These are phyloP conservation scores for Crassisporium funariophilum DNA, from an alignment of 768 basidiomycete genomes.

Conservation along the genomic window DNA sequence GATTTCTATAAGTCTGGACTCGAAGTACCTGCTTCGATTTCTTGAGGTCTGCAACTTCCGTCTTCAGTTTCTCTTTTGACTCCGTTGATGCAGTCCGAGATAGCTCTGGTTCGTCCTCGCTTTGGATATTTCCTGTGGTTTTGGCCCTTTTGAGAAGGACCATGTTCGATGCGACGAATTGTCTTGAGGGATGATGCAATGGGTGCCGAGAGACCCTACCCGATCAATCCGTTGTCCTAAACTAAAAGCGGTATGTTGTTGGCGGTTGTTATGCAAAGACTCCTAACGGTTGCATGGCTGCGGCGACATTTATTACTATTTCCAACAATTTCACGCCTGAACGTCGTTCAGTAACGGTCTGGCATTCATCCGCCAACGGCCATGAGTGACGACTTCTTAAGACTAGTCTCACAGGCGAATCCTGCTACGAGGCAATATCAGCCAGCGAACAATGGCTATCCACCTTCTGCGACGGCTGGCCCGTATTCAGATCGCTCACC, in stretches of 20 bases:
- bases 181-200: too few relatives aligned
- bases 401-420: conserved; percentile 72
- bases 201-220: too few relatives aligned
- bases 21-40: conserved; percentile 14
- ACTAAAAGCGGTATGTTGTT: conserved; percentile 6
- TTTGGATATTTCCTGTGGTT: neutral
- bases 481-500: conserved; percentile 46
- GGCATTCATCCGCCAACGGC: conserved; percentile 12
- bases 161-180: too few relatives aligned
- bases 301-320: neutral
- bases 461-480: conserved; percentile 45
- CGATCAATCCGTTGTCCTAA: too few relatives aligned
- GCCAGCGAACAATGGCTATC: conserved; percentile 59
- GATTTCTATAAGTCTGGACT: too few relatives aligned
- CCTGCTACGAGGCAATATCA: conserved; percentile 58
- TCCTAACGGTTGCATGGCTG: neutral
- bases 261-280: conserved; percentile 2
- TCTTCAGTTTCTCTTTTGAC: conserved; percentile 19
- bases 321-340: conserved; percentile 7
- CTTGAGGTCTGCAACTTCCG: conserved; percentile 21
- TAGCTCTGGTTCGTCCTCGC: neutral
- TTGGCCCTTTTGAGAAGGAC: conserved; percentile 14
- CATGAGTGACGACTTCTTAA: conserved; percentile 75
- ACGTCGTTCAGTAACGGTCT: conserved; percentile 21
- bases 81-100: neutral